Conservation (phyloP, 2,329 filamentous ascomycete species). For the Nigrospora osmanthi region DNA sequence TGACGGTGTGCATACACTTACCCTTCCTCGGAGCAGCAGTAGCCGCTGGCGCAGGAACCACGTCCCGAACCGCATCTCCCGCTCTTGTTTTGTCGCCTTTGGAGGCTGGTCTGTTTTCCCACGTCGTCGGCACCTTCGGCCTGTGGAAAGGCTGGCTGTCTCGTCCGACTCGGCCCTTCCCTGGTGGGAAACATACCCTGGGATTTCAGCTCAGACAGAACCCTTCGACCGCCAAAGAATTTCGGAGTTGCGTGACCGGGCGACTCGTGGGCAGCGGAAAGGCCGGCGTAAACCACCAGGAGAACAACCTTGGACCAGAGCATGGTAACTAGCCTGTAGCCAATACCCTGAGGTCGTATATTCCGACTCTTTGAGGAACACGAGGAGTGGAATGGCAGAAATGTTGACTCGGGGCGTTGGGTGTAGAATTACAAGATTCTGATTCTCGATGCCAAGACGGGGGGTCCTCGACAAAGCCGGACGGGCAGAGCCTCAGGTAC, state of each 20-base stretch:
- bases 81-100: slow-evolving; percentile 15
- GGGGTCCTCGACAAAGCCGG: too few relatives aligned
- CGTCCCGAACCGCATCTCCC: slow-evolving; percentile 14
- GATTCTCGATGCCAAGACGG: too few relatives aligned
- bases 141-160: not conserved
- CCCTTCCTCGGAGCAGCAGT: slow-evolving; percentile 23
- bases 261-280: slow-evolving; percentile 15
- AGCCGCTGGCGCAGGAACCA: slow-evolving; percentile 16
- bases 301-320: slow-evolving; percentile 11
- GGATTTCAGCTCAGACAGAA: slow-evolving; percentile 13
- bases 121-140: not conserved
- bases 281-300: slow-evolving; percentile 15
- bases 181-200: not conserved
- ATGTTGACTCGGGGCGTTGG: too few relatives aligned
- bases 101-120: slow-evolving; percentile 6
- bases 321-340: slow-evolving; percentile 6
- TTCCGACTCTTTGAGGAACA: too few relatives aligned
- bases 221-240: slow-evolving; percentile 17
- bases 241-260: slow-evolving; percentile 12
- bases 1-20: slow-evolving; percentile 6
- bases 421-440: too few relatives aligned
- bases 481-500: too few relatives aligned
- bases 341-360: too few relatives aligned
- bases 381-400: too few relatives aligned
- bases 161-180: not conserved